phyloP scores from a whole-genome alignment of 495 filamentous ascomycete species.

The Penicillium crystallinum region DNA sequence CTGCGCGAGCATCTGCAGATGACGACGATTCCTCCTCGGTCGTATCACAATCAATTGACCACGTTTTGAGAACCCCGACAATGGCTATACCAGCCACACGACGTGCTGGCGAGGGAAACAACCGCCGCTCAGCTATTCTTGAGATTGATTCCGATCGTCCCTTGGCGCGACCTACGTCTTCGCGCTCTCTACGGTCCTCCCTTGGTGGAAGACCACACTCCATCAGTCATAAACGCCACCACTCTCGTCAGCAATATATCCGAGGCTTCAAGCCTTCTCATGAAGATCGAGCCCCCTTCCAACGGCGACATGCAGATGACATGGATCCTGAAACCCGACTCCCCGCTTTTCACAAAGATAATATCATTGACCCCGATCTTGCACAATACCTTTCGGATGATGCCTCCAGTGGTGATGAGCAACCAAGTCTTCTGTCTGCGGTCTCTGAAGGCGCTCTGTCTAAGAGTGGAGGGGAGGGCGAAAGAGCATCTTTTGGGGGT shows the following conservation, averaged over 20 bases:
- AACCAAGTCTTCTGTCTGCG: constrained; percentile 77
- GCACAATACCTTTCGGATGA: constrained; percentile 95
- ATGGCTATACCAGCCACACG: constrained; percentile 90
- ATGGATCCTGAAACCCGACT: constrained; percentile 58
- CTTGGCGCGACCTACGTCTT: constrained; percentile 79
- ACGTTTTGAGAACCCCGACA: constrained; percentile 47
- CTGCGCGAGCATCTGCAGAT: constrained; percentile 24
- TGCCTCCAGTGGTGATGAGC: constrained; percentile 86
- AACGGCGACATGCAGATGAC: constrained; percentile 64
- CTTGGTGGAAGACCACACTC: constrained; percentile 58
- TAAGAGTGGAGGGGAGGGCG: constrained; percentile 48
- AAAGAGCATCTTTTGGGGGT: constrained; percentile 48
- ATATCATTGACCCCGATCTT: constrained; percentile 94
- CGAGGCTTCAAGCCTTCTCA: constrained; percentile 55
- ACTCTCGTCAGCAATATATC: constrained; percentile 75
- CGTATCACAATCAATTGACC: constrained; percentile 43
- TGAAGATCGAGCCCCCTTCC: constrained; percentile 85
- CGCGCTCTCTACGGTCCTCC: constrained; percentile 81
- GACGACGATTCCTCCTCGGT: constrained; percentile 45
- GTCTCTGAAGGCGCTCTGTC: constrained; percentile 50
- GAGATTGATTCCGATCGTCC: constrained; percentile 76
- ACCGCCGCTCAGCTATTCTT: constrained; percentile 79
- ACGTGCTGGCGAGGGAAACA: constrained; percentile 72
- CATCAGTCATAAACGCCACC: constrained; percentile 74
- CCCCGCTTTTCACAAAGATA: constrained; percentile 93